Conservation (phyloP, 257 asterid species). For the Capsicum pubescens region DNA sequence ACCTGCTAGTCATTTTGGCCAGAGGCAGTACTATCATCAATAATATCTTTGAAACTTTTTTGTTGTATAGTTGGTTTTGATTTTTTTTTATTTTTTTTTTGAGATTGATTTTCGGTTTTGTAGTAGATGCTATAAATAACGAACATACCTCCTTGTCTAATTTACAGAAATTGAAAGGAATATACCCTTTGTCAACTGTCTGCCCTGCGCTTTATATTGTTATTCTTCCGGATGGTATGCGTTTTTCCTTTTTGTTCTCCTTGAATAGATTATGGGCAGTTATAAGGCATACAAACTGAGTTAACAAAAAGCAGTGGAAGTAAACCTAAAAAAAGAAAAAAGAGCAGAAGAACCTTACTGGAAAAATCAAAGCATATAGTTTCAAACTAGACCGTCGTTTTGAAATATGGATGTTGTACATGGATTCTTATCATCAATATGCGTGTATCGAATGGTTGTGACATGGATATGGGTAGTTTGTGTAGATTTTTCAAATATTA, state of each 20-base stretch:
- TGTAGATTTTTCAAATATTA: background rate
- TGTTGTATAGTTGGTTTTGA: no score
- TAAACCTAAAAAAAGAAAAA: background rate
- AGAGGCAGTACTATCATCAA: background rate
- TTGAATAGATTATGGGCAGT: background rate
- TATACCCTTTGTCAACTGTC: background rate
- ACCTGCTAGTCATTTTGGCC: background rate
- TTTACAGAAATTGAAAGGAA: background rate
- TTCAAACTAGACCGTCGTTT: background rate
- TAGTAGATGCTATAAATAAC: background rate
- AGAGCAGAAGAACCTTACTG: background rate
- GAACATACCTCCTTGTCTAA: background rate
- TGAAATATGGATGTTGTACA: background rate
- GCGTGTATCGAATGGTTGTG: background rate
- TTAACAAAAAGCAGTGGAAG: background rate
- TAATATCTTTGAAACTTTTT: background rate
- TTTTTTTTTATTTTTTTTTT: background rate
- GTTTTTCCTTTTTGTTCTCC: constrained; percentile 4
- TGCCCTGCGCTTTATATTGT: no score
- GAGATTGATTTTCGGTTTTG: background rate
- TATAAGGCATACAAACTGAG: background rate
- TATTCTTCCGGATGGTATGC: background rate
- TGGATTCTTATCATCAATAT: background rate
- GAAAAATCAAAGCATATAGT: background rate
- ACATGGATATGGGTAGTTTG: background rate